A percentile compares a stretch with the other conserved stretches of the same genome.
These are phyloP conservation scores for Cinnamomum chago DNA, from an alignment of 164 flowering plant genomes.

Conservation along the genomic window DNA sequence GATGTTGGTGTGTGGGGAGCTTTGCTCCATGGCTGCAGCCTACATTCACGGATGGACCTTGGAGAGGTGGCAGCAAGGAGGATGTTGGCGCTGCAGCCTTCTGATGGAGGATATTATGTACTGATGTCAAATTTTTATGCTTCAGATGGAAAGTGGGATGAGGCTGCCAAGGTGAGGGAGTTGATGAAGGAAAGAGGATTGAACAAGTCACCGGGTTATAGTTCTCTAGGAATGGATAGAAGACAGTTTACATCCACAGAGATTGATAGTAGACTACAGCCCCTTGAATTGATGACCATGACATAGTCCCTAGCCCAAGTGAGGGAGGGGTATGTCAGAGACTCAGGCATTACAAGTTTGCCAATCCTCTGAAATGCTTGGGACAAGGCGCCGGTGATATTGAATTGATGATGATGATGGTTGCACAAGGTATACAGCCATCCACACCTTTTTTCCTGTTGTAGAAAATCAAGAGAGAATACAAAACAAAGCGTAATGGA, in stretches of 20 bases:
- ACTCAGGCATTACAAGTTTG: too few species aligned
- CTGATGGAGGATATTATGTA: constrained; percentile 54
- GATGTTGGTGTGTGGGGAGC: constrained; percentile 52
- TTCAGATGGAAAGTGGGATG: constrained; percentile 53
- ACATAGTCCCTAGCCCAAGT: neutral
- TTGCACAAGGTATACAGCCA: too few species aligned
- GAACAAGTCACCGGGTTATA: constrained; percentile 53
- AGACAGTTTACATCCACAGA: too few species aligned
- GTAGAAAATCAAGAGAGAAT: too few species aligned
- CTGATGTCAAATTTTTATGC: constrained; percentile 56
- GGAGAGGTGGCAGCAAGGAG: constrained; percentile 50
- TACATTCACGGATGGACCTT: constrained; percentile 57
- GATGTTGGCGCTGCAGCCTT: constrained; percentile 56
- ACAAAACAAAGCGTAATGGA: too few species aligned
- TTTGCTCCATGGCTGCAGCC: constrained; percentile 69
- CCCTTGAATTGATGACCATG: constrained; percentile 4
- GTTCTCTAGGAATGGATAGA: constrained; percentile 31
- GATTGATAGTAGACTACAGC: constrained; percentile 17
- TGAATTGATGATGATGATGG: too few species aligned
- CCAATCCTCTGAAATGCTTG: too few species aligned
- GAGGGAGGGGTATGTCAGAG: too few species aligned
- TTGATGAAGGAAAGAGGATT: constrained; percentile 55
- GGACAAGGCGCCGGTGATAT: too few species aligned
- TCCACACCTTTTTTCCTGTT: too few species aligned
- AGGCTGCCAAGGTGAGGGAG: constrained; percentile 41